Percentiles rank a stretch among this genome's conserved stretches.
These are phyloP conservation scores for Penicillium daleae DNA, from an alignment of 495 filamentous ascomycete genomes.

Conservation along the genomic window DNA sequence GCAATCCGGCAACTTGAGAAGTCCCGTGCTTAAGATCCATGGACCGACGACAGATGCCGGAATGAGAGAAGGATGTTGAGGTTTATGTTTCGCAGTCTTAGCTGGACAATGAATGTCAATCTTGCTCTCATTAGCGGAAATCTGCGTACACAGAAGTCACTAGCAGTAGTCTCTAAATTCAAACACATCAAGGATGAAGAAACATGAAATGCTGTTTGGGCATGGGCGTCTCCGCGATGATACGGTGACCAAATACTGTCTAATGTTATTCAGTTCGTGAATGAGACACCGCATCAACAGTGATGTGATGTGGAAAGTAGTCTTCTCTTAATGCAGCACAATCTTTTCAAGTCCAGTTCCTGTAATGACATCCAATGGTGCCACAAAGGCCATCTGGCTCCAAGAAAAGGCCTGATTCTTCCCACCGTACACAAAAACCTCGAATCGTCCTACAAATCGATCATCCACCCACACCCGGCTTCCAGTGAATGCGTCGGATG, in stretches of 20 bases:
- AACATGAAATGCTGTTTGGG: too few species aligned
- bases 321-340: neutral
- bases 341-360: slow-evolving; percentile 30
- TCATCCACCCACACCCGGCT: slow-evolving; percentile 53
- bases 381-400: slow-evolving; percentile 63
- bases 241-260: too few species aligned
- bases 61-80: neutral
- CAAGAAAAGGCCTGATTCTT: slow-evolving; percentile 54
- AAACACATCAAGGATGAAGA: too few species aligned
- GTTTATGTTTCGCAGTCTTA: neutral
- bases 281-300: too few species aligned
- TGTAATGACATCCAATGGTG: slow-evolving; percentile 43
- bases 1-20: too few species aligned
- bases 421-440: slow-evolving; percentile 59
- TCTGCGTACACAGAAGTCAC: too few species aligned
- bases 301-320: too few species aligned
- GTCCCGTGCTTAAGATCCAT: too few species aligned
- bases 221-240: too few species aligned
- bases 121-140: neutral
- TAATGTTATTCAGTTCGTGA: too few species aligned
- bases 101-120: neutral
- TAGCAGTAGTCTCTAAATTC: neutral
- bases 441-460: slow-evolving; percentile 52
- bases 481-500: slow-evolving; percentile 43
- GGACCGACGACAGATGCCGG: too few species aligned